Base-by-base conservation (phyloP, 768 basidiomycete genomes). In the Mycena alexandri region DNA sequence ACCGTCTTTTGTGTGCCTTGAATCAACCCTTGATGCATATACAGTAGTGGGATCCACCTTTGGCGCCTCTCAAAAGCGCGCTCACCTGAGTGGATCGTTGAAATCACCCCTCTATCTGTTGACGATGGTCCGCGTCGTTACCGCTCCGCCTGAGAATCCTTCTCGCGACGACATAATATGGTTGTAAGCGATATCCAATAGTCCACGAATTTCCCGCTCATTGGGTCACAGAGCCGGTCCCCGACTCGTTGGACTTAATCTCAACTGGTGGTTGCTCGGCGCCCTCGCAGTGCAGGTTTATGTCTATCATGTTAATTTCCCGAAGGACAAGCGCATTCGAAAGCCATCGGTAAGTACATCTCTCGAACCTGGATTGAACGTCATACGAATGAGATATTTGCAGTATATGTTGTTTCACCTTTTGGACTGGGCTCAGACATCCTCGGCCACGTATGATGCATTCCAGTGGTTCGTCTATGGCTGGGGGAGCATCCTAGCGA, bases 401-500 rank as follows among this genome's bases (percentile, higher is more conserved):
- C 60, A 73, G 72, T 73, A 25, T 73, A 69, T 38, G 16, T 60
- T 25, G 53, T 73, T 5, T 73, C n/a, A 73, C 53, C 41, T 69
- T 6, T 29, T 71, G 9, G 72, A 73, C 53, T 73, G 70, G 72
- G 65, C 54, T 17, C 72, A 73, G 53, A 73, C 72, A 2, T 61
- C 64, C 47, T 67, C 68, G 13, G 70, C 70, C 9, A 73, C 72
- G 1, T 71, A 73, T 33, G 72, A 73, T 38, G 68, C 47, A 6
- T 69, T 73, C 42, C 70, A 73, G 14, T 73, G 72, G 72, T 73
- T 71, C 41, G 71, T 71, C 13, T 70, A 66, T 61, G 72, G 70
- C 14, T 73, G 68, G 67, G 72, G 72, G 12, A 50, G 46, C 25
- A 54, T 56, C 11, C 53, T 54, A 9, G 54, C 57, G 1, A 54